Conservation (phyloP, 345 rosid genomes). For the Salix suchowensis region DNA sequence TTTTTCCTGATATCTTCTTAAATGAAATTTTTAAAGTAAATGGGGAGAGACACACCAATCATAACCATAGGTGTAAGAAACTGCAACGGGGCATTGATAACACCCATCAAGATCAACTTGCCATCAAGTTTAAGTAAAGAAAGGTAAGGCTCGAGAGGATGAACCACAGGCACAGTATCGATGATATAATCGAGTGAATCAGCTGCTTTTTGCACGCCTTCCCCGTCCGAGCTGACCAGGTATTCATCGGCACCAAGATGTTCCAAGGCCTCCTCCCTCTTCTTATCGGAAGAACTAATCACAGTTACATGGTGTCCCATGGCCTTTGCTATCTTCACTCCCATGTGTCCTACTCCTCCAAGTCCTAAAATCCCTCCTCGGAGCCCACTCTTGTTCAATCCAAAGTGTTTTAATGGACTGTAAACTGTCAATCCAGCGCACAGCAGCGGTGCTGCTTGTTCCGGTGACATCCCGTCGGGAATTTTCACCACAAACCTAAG, state of each 20-base stretch:
- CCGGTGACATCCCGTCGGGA: conserved; percentile 79
- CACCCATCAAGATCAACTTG: conserved; percentile 78
- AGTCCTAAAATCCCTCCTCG: conserved; percentile 86
- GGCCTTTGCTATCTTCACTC: conserved; percentile 90
- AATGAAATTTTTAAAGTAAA: not conserved
- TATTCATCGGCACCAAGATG: conserved; percentile 87
- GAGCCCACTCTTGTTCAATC: conserved; percentile 53
- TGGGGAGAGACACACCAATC: conserved; percentile 50
- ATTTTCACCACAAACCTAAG: conserved; percentile 75
- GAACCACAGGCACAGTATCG: conserved; percentile 82
- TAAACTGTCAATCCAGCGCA: conserved; percentile 89
- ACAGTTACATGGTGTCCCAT: conserved; percentile 94
- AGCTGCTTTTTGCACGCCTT: conserved; percentile 50
- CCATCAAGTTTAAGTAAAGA: conserved; percentile 74
- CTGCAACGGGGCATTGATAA: conserved; percentile 64
- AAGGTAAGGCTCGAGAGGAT: conserved; percentile 80
- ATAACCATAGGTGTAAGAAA: conserved; percentile 70
- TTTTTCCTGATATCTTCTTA: not conserved
- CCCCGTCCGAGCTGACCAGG: conserved; percentile 62
- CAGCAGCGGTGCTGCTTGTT: conserved; percentile 81
- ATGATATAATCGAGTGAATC: conserved; percentile 85
- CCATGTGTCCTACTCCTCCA: conserved; percentile 99
- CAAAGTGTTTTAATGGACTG: conserved; percentile 84
- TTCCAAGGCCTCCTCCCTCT: conserved; percentile 70
- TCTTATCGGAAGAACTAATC: conserved; percentile 90